Conservation (phyloP, 2,329 filamentous ascomycete genomes). For the Ambrosiella cleistominuta region DNA sequence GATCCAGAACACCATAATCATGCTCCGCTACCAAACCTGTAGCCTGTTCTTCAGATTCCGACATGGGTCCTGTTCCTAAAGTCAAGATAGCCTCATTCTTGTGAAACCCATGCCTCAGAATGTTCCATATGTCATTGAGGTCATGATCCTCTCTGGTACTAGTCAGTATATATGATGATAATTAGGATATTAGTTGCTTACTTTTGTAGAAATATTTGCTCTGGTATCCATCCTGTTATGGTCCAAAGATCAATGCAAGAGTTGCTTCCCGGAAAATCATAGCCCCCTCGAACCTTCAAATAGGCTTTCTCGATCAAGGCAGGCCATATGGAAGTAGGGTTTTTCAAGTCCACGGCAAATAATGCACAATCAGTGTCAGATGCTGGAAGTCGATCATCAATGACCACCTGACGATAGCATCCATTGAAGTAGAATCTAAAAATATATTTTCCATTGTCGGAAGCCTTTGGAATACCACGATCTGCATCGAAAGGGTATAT, state of each 20-base stretch:
- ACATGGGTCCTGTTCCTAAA: slow-evolving; percentile 72
- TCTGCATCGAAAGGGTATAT: slow-evolving; percentile 57
- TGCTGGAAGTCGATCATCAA: slow-evolving; percentile 74
- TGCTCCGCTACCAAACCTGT: slow-evolving; percentile 78
- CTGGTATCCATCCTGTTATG: slow-evolving; percentile 87
- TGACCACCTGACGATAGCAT: slow-evolving; percentile 67
- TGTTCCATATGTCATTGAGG: slow-evolving; percentile 57
- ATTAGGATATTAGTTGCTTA: slow-evolving; percentile 18
- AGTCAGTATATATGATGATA: not conserved
- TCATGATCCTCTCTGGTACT: slow-evolving; percentile 54
- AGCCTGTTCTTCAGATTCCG: slow-evolving; percentile 55
- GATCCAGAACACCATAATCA: slow-evolving; percentile 78
- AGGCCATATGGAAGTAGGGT: slow-evolving; percentile 73
- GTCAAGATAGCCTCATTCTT: slow-evolving; percentile 66
- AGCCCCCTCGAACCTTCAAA: slow-evolving; percentile 83
- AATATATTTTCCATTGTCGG: slow-evolving; percentile 73
- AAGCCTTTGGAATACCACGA: slow-evolving; percentile 40
- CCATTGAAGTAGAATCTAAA: slow-evolving; percentile 94
- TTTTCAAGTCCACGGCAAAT: slow-evolving; percentile 72
- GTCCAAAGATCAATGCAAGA: slow-evolving; percentile 90
- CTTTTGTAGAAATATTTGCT: slow-evolving; percentile 81
- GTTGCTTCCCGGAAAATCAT: slow-evolving; percentile 95
- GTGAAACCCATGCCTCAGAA: slow-evolving; percentile 56
- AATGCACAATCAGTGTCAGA: slow-evolving; percentile 60
- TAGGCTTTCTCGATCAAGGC: slow-evolving; percentile 92